Conservation (phyloP, 306 rosid species). For the Vicia faba region DNA sequence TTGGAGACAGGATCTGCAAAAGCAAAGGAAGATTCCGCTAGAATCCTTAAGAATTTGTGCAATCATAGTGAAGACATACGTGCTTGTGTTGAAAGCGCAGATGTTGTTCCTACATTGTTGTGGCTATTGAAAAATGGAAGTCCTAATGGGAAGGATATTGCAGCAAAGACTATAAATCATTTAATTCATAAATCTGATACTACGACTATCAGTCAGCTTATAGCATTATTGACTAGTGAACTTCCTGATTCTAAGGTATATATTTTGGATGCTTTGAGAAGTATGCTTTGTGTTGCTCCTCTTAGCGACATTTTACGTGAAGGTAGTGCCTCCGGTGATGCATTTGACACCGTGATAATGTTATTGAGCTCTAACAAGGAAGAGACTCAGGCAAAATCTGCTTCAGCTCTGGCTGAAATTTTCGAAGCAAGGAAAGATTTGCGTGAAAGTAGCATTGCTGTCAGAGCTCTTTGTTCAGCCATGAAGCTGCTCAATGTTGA, state of each 20-base stretch:
- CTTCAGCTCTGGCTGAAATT: conserved; percentile 89
- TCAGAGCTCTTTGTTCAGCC: conserved; percentile 70
- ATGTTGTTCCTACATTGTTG: conserved; percentile 94
- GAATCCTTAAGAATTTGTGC: conserved; percentile 92
- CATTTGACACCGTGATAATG: conserved; percentile 83
- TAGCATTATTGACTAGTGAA: conserved; percentile 91
- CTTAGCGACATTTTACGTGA: conserved; percentile 84
- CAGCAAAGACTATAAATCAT: conserved; percentile 93
- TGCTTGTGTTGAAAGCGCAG: conserved; percentile 98
- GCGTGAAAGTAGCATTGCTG: conserved; percentile 87
- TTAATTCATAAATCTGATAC: conserved; percentile 97
- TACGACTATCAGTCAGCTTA: conserved; percentile 91
- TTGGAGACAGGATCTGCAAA: conserved; percentile 92
- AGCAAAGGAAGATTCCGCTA: conserved; percentile 98
- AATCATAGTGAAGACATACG: conserved; percentile 99
- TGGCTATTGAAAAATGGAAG: conserved; percentile 98
- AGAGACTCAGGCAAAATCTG: conserved; percentile 96
- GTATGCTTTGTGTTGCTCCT: conserved; percentile 91
- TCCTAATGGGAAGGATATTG: conserved; percentile 95
- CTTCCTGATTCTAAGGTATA: conserved; percentile 88
- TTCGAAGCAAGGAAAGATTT: conserved; percentile 87
- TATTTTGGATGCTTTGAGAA: conserved; percentile 87
- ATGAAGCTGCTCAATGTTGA: conserved; percentile 77
- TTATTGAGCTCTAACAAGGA: conserved; percentile 77
- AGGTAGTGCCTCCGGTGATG: conserved; percentile 94